Evolutionary conservation across 2,329 filamentous ascomycete species (phyloP).

Genomic region (Scopulariopsis brevicaulis): DNA sequence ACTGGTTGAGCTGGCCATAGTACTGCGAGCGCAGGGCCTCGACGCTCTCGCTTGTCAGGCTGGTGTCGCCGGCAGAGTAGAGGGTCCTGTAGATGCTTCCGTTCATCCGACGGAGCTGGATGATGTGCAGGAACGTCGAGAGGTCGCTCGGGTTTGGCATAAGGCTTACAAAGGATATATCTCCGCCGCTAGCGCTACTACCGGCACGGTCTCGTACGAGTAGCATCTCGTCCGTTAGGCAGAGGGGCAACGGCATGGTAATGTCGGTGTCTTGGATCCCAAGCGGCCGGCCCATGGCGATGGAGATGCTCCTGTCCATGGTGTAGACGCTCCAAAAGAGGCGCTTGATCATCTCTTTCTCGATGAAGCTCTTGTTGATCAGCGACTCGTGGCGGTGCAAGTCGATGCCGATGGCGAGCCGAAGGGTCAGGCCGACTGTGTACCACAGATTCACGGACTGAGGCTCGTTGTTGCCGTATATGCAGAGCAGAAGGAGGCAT

Average conservation of each 20-base stretch:
- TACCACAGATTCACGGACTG: slow-evolving; percentile 15
- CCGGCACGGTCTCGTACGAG: background rate
- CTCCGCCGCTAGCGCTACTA: background rate
- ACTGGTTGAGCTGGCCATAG: slow-evolving; percentile 9
- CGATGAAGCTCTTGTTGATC: slow-evolving; percentile 1
- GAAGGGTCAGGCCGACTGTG: slow-evolving; percentile 11
- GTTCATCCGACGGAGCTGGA: slow-evolving; percentile 14
- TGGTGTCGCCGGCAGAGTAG: slow-evolving; percentile 6
- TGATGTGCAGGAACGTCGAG: slow-evolving; percentile 15
- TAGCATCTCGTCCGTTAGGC: background rate
- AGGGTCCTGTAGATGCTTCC: slow-evolving; percentile 11
- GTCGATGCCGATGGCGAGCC: slow-evolving; percentile 12
- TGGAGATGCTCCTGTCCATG: slow-evolving; percentile 14
- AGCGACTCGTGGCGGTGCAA: slow-evolving; percentile 8
- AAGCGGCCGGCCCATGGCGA: slow-evolving; percentile 13
- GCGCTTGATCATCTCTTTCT: slow-evolving; percentile 14
- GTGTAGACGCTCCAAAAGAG: slow-evolving; percentile 17
- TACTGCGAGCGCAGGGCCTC: background rate
- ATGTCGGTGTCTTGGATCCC: slow-evolving; percentile 14
- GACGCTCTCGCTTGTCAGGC: background rate
- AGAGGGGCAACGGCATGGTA: slow-evolving; percentile 9
- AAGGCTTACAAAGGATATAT: background rate
- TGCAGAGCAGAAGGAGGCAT: slow-evolving; percentile 13
- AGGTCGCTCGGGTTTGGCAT: slow-evolving; percentile 6
- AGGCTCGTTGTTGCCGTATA: slow-evolving; percentile 15